phyloP scores from a whole-genome alignment of 495 filamentous ascomycete species.

The Opeltia flavorubescens region DNA sequence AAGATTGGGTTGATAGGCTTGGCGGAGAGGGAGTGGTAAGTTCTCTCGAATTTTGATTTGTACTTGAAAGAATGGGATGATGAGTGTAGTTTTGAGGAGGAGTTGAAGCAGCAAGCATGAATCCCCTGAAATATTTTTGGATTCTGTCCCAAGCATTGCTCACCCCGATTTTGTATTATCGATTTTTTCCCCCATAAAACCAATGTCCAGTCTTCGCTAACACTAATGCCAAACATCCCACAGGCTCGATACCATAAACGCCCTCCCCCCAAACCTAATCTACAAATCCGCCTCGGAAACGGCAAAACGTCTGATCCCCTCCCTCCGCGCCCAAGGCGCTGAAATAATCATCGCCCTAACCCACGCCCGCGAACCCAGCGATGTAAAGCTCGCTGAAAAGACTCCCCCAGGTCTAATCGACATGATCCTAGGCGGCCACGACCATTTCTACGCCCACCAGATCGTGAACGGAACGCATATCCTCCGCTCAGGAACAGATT shows the following conservation, averaged over 20 bases:
- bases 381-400: slow-evolving; percentile 63
- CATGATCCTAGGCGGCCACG: slow-evolving; percentile 76
- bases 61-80: too few species aligned
- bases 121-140: too few species aligned
- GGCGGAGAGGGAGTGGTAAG: slow-evolving; percentile 56
- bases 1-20: slow-evolving; percentile 78
- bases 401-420: slow-evolving; percentile 56
- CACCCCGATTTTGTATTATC: too few species aligned
- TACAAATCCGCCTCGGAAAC: slow-evolving; percentile 63
- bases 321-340: slow-evolving; percentile 58
- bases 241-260: slow-evolving; percentile 79
- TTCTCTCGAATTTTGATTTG: not conserved
- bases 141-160: too few species aligned
- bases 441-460: slow-evolving; percentile 72
- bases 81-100: too few species aligned
- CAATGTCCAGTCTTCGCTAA: not conserved
- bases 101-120: too few species aligned
- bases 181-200: not conserved
- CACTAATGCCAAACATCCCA: slow-evolving; percentile 15
- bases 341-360: slow-evolving; percentile 71
- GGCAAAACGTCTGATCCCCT: slow-evolving; percentile 54
- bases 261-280: slow-evolving; percentile 62
- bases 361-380: slow-evolving; percentile 76
- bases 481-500: slow-evolving; percentile 72
- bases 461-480: slow-evolving; percentile 66